Conservation (phyloP, 164 flowering plant genomes). For the Umbilicus rupestris region DNA sequence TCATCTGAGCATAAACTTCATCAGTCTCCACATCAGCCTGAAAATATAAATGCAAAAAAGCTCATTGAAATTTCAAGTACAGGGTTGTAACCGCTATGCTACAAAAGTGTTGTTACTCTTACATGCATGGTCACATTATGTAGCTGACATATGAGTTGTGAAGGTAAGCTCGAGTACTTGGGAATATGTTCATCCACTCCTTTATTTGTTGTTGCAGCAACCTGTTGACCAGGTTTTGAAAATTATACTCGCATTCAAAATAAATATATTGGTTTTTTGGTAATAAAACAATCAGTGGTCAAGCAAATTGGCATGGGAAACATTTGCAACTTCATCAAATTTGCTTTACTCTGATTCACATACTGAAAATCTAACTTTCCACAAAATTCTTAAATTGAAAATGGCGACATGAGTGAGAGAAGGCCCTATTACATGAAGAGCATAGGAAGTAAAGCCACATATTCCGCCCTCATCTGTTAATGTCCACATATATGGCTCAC, state of each 20-base stretch:
- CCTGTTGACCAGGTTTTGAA: constrained; percentile 24
- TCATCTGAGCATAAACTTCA: constrained; percentile 96
- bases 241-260: too few relatives aligned
- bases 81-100: not conserved
- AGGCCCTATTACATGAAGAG: too few relatives aligned
- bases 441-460: too few relatives aligned
- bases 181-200: constrained; percentile 87
- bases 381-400: not conserved
- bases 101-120: constrained; percentile 20
- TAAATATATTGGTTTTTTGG: too few relatives aligned
- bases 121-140: constrained; percentile 96
- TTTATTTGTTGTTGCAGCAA: constrained; percentile 80
- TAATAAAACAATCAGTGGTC: too few relatives aligned
- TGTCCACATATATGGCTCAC: not conserved
- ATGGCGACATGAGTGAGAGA: not conserved
- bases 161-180: constrained; percentile 78
- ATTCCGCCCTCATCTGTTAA: not conserved
- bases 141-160: constrained; percentile 86
- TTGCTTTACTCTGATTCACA: not conserved
- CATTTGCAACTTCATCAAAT: not conserved
- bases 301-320: too few relatives aligned
- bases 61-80: not conserved
- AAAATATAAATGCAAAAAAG: constrained; percentile 15
- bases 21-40: constrained; percentile 94
- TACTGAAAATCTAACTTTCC: not conserved